Evolutionary conservation across 495 filamentous ascomycete species (phyloP).

Genomic region (Thozetella sp.): DNA sequence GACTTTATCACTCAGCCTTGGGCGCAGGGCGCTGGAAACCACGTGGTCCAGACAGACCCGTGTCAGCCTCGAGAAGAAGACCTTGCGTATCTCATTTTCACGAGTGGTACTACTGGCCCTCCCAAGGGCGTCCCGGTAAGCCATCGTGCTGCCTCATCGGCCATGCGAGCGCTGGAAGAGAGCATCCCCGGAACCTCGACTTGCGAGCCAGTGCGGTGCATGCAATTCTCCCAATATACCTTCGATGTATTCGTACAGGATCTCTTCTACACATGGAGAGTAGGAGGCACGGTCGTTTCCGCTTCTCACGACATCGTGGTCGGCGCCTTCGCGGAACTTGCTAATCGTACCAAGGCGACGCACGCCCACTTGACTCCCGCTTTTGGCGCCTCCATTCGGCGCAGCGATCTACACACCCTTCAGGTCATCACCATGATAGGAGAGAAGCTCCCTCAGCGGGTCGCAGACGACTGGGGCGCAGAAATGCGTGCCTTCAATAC

Average conservation of each 20-base stretch:
- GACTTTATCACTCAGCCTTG: background rate
- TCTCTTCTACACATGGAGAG: background rate
- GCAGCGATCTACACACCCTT: background rate
- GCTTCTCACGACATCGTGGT: background rate
- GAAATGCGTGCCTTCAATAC: background rate
- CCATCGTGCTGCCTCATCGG: background rate
- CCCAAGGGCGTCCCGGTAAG: background rate
- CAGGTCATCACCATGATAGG: background rate
- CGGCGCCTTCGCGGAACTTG: background rate
- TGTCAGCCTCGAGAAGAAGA: background rate
- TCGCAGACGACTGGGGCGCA: background rate
- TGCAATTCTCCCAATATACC: conserved; percentile 1
- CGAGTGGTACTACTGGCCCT: background rate
- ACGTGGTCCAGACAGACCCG: background rate
- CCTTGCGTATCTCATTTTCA: background rate
- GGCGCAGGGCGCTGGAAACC: background rate
- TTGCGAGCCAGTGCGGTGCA: background rate
- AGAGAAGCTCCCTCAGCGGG: background rate
- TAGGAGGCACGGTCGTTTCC: background rate
- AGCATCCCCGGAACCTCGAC: background rate
- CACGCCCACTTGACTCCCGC: background rate
- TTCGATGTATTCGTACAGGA: background rate
- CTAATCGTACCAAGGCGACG: background rate
- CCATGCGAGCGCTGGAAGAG: background rate
- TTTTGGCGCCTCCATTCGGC: background rate